Conservation (phyloP, 441 rosid species). For the Iberis amara region DNA sequence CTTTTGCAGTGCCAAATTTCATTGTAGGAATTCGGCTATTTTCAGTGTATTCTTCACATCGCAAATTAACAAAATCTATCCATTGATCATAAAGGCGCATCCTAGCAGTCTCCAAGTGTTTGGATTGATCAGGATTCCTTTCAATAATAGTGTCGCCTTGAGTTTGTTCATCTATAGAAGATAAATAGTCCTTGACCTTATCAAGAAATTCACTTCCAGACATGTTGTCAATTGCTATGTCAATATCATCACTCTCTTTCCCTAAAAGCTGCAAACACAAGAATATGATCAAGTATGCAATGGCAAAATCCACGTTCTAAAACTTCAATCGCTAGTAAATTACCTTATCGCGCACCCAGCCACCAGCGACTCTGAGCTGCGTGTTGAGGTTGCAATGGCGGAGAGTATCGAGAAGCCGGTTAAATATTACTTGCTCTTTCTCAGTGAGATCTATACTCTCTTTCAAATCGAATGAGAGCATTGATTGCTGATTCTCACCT, state of each 20-base stretch:
- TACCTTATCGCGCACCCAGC: conserved; percentile 99
- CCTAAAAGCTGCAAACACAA: conserved; percentile 61
- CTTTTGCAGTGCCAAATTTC: conserved; percentile 89
- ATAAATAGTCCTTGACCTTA: conserved; percentile 63
- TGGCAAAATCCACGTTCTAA: background rate
- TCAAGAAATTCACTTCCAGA: conserved; percentile 72
- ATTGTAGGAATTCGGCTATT: conserved; percentile 83
- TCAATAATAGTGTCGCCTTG: conserved; percentile 72
- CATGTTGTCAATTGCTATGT: conserved; percentile 83
- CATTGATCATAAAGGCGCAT: conserved; percentile 74
- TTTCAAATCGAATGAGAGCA: conserved; percentile 34
- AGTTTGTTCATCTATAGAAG: conserved; percentile 52
- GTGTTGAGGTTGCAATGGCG: conserved; percentile 58
- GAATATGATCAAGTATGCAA: conserved; percentile 2
- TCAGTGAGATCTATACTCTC: conserved; percentile 58
- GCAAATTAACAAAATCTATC: conserved; percentile 95
- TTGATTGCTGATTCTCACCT: conserved; percentile 14
- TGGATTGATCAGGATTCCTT: conserved; percentile 90
- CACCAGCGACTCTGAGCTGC: conserved; percentile 92
- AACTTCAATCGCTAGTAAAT: too few species aligned
- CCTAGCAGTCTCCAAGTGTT: conserved; percentile 92
- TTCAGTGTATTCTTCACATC: conserved; percentile 83
- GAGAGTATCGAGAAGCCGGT: conserved; percentile 56
- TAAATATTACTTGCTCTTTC: conserved; percentile 58
- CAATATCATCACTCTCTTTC: conserved; percentile 81